A percentile compares a stretch with the other conserved stretches of the same genome.
Conservation (phyloP, 2,329 filamentous ascomycete species). For the Cercospora sp. region DNA sequence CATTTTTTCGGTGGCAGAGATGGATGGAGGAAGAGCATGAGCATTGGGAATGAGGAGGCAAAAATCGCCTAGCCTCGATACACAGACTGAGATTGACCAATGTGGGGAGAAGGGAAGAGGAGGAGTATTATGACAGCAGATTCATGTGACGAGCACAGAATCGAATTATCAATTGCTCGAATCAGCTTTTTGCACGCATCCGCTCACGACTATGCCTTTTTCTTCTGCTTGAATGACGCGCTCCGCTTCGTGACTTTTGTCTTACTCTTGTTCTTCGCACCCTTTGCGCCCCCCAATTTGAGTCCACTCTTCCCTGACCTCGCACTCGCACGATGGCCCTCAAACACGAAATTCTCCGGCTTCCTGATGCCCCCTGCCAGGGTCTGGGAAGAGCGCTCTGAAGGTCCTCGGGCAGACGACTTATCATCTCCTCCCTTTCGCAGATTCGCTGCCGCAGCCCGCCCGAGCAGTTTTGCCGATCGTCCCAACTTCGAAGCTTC, state of each 20-base stretch:
- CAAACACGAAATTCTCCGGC: slow-evolving; percentile 74
- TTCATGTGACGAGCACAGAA: not conserved
- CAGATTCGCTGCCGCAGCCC: slow-evolving; percentile 59
- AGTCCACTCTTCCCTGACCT: slow-evolving; percentile 65
- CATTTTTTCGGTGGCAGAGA: slow-evolving; percentile 10
- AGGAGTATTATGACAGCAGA: not conserved
- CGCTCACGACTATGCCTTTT: slow-evolving; percentile 15
- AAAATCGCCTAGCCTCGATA: not conserved
- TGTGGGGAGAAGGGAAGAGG: not conserved
- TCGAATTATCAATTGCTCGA: not conserved
- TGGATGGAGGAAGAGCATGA: not conserved
- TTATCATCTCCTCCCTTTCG: slow-evolving; percentile 18
- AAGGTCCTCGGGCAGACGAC: not conserved
- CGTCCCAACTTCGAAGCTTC: slow-evolving; percentile 72
- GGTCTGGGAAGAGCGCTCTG: not conserved
- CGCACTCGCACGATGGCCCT: slow-evolving; percentile 71
- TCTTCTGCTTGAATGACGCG: slow-evolving; percentile 51
- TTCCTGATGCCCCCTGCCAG: slow-evolving; percentile 48
- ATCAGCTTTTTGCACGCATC: not conserved
- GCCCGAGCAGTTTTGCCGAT: slow-evolving; percentile 71
- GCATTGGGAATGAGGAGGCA: not conserved
- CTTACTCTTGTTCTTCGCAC: slow-evolving; percentile 49
- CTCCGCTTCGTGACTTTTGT: slow-evolving; percentile 47
- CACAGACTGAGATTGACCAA: not conserved
- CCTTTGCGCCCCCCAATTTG: slow-evolving; percentile 56